These are phyloP conservation scores for Viola odorata DNA, from an alignment of 345 rosid species.

Conservation along the genomic window DNA sequence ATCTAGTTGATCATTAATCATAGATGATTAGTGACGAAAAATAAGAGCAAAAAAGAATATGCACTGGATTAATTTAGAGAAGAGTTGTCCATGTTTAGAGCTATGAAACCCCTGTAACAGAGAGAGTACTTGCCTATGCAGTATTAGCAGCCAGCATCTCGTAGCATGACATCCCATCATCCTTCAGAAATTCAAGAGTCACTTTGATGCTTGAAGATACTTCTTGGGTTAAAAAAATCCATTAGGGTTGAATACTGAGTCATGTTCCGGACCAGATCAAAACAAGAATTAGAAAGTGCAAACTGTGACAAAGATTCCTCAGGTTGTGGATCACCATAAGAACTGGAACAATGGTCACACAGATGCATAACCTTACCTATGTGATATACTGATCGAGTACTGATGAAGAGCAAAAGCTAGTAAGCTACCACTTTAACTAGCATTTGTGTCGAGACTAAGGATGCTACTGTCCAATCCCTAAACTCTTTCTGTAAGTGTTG, in stretches of 20 bases:
- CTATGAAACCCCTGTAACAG: constrained; percentile 29
- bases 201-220: constrained; percentile 22
- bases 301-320: background rate
- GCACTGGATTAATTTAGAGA: background rate
- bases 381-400: too few species aligned
- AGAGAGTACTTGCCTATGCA: constrained; percentile 55
- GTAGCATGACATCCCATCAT: constrained; percentile 23
- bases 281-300: constrained; percentile 3
- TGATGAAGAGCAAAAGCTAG: too few species aligned
- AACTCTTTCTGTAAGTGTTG: background rate
- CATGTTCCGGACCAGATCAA: constrained; percentile 10
- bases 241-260: constrained; percentile 9
- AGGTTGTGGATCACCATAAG: background rate
- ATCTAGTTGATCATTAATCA: constrained; percentile 8
- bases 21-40: background rate
- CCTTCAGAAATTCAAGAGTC: constrained; percentile 18
- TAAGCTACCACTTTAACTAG: constrained; percentile 1
- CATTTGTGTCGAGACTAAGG: background rate
- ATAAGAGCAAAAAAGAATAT: background rate
- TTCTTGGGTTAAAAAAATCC: constrained; percentile 12
- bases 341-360: background rate
- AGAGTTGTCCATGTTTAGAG: constrained; percentile 15
- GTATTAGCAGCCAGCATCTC: constrained; percentile 28
- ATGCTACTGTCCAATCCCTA: constrained; percentile 4
- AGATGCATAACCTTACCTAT: background rate